Percentiles rank a stretch among this genome's conserved stretches.
These are phyloP conservation scores for Rosa multiflora DNA, from an alignment of 306 rosid genomes.

Conservation along the genomic window DNA sequence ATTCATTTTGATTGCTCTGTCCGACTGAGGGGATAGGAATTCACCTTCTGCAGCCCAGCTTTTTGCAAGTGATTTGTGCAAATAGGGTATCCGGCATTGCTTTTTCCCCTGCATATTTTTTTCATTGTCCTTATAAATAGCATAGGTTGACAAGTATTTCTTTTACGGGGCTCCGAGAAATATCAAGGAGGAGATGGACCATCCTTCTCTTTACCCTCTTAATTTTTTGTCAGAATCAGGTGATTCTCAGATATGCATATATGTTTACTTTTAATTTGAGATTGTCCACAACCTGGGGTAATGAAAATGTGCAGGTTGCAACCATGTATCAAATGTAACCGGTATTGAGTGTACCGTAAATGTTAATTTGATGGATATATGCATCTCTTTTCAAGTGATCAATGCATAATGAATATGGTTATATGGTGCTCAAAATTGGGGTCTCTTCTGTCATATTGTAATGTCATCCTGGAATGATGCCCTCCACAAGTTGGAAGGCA, in stretches of 20 bases:
- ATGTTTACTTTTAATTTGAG: neutral
- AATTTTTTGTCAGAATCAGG: conserved; percentile 14
- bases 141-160: conserved; percentile 22
- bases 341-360: neutral
- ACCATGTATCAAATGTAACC: neutral
- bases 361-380: neutral
- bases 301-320: conserved; percentile 3
- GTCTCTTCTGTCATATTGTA: no score
- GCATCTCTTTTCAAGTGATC: neutral
- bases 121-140: conserved; percentile 18
- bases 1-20: conserved; percentile 57
- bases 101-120: conserved; percentile 15
- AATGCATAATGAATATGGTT: neutral
- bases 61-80: conserved; percentile 34
- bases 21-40: conserved; percentile 44
- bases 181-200: conserved; percentile 22
- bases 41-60: conserved; percentile 37
- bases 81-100: conserved; percentile 30
- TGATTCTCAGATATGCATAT: conserved; percentile 15
- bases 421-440: neutral
- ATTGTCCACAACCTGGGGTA: neutral
- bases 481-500: no score
- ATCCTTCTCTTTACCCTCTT: neutral
- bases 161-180: conserved; percentile 35
- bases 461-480: no score